Evolutionary conservation across 768 basidiomycete species (phyloP).

Genomic region (Trametes sanguinea): DNA sequence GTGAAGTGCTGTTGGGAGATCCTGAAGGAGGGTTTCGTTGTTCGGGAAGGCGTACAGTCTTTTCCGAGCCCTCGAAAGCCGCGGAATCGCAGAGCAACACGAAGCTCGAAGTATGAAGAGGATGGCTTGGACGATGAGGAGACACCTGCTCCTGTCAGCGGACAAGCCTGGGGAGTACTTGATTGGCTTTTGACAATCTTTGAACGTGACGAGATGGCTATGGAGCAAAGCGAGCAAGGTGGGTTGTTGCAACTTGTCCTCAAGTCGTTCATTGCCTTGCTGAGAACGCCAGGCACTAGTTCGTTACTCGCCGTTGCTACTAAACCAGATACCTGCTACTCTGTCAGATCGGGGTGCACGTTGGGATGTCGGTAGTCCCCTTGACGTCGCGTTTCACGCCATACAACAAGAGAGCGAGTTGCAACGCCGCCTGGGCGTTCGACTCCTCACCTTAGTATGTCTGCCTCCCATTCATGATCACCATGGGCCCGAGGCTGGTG

Average conservation of each 20-base stretch:
- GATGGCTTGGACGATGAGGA: slow-evolving; percentile 28
- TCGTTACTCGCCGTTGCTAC: slow-evolving; percentile 48
- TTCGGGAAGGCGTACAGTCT: slow-evolving; percentile 31
- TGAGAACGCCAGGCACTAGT: slow-evolving; percentile 31
- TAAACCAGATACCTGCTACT: slow-evolving; percentile 54
- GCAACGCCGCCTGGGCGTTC: slow-evolving; percentile 28
- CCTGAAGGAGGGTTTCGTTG: slow-evolving; percentile 54
- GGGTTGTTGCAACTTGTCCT: slow-evolving; percentile 22
- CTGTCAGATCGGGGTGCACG: slow-evolving; percentile 48
- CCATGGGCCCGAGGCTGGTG: too few relatives aligned
- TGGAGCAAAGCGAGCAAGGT: slow-evolving; percentile 41
- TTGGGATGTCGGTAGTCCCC: slow-evolving; percentile 55
- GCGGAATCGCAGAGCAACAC: not conserved
- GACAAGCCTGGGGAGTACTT: slow-evolving; percentile 71
- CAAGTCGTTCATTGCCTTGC: slow-evolving; percentile 6
- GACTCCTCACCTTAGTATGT: slow-evolving; percentile 35
- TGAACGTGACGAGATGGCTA: slow-evolving; percentile 60
- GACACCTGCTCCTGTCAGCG: slow-evolving; percentile 45
- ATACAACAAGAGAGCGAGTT: slow-evolving; percentile 30
- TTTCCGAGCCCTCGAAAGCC: slow-evolving; percentile 11
- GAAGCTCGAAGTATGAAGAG: not conserved
- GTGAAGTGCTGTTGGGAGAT: slow-evolving; percentile 65
- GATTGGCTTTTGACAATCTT: slow-evolving; percentile 69
- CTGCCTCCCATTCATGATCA: too few relatives aligned
- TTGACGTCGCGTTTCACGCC: slow-evolving; percentile 44